A percentile compares a stretch with the other conserved stretches of the same genome.
Evolutionary conservation across 2,329 filamentous ascomycete genomes (phyloP).

Genomic region (Exutisphaerella laricina): DNA sequence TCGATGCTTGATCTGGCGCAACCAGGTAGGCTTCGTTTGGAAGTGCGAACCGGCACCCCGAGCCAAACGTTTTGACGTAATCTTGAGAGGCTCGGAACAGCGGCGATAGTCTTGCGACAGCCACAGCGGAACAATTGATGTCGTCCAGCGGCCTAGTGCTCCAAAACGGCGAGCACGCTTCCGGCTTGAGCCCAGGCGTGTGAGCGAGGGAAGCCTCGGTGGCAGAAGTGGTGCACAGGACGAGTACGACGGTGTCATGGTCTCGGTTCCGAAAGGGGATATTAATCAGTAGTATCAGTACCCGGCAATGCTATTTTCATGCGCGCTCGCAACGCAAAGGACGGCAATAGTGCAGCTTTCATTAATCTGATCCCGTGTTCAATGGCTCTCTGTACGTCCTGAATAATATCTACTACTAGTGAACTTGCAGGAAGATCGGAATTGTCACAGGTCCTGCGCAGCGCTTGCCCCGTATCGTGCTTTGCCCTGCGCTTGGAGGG

Average conservation of each 20-base stretch:
- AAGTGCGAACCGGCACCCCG: neutral
- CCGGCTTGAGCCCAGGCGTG: constrained; percentile 3
- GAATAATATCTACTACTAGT: neutral
- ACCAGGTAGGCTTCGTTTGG: neutral
- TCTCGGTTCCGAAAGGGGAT: neutral
- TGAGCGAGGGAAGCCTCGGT: neutral
- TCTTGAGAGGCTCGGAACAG: constrained; percentile 8
- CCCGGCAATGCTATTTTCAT: neutral
- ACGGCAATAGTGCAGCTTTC: neutral
- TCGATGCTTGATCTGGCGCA: no score
- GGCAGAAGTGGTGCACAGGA: neutral
- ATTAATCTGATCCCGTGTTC: constrained; percentile 2
- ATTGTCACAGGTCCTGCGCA: constrained; percentile 17
- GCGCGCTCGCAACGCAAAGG: neutral
- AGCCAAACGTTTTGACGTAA: constrained; percentile 7
- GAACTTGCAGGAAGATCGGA: constrained; percentile 7
- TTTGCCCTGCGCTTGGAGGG: constrained; percentile 4
- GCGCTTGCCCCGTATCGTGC: constrained; percentile 4
- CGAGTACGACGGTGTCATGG: neutral
- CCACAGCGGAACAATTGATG: constrained; percentile 15
- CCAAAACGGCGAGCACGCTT: constrained; percentile 4
- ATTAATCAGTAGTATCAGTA: no score
- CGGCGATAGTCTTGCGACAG: constrained; percentile 16
- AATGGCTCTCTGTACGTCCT: constrained; percentile 1
- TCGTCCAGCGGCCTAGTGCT: constrained; percentile 7